phyloP scores from a whole-genome alignment of 257 asterid genomes.

The Paulownia fortunei region DNA sequence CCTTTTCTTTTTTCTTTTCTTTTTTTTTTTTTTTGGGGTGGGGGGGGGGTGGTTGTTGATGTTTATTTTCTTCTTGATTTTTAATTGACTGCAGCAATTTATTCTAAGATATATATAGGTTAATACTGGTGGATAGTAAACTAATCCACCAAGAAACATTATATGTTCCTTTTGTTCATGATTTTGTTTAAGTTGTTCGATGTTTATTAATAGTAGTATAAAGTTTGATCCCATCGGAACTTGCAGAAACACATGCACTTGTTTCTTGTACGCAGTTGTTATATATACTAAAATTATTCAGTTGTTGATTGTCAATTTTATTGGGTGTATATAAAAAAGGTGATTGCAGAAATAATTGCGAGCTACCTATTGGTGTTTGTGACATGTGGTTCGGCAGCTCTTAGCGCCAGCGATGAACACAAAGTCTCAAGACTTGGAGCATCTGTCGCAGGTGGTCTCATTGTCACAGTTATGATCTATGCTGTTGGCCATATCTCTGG shows the following conservation, averaged over 20 bases:
- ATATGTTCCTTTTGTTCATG: neutral
- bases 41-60: too few relatives aligned
- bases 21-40: too few relatives aligned
- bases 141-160: neutral
- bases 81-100: too few relatives aligned
- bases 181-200: too few relatives aligned
- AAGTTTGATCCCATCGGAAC: neutral
- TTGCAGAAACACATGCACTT: neutral
- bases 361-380: slow-evolving; percentile 78
- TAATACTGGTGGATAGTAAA: too few relatives aligned
- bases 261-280: neutral
- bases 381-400: slow-evolving; percentile 80
- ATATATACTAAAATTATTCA: too few relatives aligned
- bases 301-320: neutral
- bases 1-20: neutral
- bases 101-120: too few relatives aligned
- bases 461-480: slow-evolving; percentile 88
- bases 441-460: slow-evolving; percentile 81
- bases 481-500: slow-evolving; percentile 96
- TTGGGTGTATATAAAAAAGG: slow-evolving; percentile 36
- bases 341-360: slow-evolving; percentile 69
- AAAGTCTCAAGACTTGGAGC: slow-evolving; percentile 76
- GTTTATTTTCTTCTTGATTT: too few relatives aligned
- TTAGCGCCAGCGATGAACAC: slow-evolving; percentile 59
- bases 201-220: too few relatives aligned